Evolutionary conservation across 164 flowering plant species (phyloP), one percentile per base, ranked within the genome.

Genomic region (Macadamia tetraphylla): DNA sequence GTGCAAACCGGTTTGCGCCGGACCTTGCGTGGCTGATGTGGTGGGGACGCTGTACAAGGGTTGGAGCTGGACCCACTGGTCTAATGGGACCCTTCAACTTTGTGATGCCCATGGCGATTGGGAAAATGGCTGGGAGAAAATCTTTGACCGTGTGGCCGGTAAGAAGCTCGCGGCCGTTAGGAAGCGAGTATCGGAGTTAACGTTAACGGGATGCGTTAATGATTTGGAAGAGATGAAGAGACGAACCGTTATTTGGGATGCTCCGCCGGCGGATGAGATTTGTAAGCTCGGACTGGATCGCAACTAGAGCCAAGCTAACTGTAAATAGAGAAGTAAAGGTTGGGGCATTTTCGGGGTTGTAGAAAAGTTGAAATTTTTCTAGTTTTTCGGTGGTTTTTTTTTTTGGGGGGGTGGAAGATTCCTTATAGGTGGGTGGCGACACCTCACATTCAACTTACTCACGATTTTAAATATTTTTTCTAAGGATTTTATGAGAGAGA

Each of bases 61-160:
- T 11, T 89, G 98, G 97, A 87, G 98, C 75, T 92, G 98, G 99
- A 87, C 96, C 0, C 73, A 87, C 1, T 87, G 90, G 92, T 73
- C 58, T 6, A 80, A 83, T 30, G 89, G 83, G 63, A 74, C 79
- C 2, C 55, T 91, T 6, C 73, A 79, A 76, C 83, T 95, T 0
- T 92, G 99, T 68, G 88, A 95, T 64, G 99, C 92, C 0, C 84
- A 68, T 17, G 83, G 73, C 1, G 81, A 73, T 29, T 95, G 98
- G 99, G 96, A 84, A 72, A 63, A 18, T 0, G 92, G 86, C 7
- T 95, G 99, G 99, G 92, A 86, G 82, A 74, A 57, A 62, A 64
- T 79, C 7, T 95, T 88, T 67, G 99, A 95, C 70, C 52, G 60
- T 1, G 71, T 63, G 1, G 91, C 86, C 0, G 96, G 99, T 23